These are phyloP conservation scores for Aspergillus persii DNA, from an alignment of 2,329 filamentous ascomycete species.

Conservation along the genomic window DNA sequence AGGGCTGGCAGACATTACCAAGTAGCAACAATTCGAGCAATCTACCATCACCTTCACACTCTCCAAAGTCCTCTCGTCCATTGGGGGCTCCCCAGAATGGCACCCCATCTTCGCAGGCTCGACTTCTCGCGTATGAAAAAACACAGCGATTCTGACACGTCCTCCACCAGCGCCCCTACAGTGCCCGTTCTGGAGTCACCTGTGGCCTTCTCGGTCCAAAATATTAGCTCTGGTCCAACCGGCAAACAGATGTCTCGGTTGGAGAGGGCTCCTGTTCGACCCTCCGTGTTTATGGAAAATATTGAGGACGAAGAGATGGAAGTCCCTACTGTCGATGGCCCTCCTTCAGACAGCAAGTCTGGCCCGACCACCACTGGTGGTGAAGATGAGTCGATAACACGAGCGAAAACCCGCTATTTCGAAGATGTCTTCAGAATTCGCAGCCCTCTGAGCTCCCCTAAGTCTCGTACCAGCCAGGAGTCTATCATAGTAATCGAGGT, in stretches of 20 bases:
- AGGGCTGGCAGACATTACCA: background rate
- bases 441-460: conserved; percentile 36
- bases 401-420: conserved; percentile 40
- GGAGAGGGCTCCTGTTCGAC: conserved; percentile 15
- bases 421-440: conserved; percentile 40
- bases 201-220: conserved; percentile 13
- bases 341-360: background rate
- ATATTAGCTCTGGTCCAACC: conserved; percentile 16
- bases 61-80: background rate
- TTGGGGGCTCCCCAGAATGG: conserved; percentile 5
- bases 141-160: conserved; percentile 15
- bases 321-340: conserved; percentile 13
- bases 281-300: conserved; percentile 20
- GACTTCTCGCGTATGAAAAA: conserved; percentile 19
- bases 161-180: conserved; percentile 18
- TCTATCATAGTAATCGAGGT: conserved; percentile 63
- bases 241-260: conserved; percentile 19
- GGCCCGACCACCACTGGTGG: conserved; percentile 7
- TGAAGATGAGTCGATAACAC: conserved; percentile 24
- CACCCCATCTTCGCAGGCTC: conserved; percentile 13
- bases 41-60: background rate
- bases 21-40: background rate
- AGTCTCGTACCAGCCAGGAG: conserved; percentile 52
- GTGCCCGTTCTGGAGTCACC: conserved; percentile 22
- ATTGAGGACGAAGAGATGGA: conserved; percentile 26